phyloP scores from a whole-genome alignment of 2,329 filamentous ascomycete species.

The Verticillium nonalfalfae region DNA sequence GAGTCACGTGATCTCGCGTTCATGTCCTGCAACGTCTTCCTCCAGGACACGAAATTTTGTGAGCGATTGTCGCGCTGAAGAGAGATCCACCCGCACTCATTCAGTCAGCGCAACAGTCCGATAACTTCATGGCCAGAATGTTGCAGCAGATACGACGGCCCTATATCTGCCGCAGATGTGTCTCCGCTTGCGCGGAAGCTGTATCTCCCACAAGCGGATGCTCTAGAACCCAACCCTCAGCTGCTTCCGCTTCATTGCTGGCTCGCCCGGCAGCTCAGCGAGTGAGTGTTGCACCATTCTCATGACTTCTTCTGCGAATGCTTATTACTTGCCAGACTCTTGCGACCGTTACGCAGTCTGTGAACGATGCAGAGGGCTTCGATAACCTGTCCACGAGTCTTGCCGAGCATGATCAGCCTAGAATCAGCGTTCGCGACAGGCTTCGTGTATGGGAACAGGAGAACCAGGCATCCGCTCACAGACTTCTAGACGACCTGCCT shows the following conservation, averaged over 20 bases:
- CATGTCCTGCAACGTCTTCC: too few relatives aligned
- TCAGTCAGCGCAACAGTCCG: background rate
- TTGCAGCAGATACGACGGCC: slow-evolving; percentile 19
- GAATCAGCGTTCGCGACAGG: slow-evolving; percentile 27
- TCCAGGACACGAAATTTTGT: too few relatives aligned
- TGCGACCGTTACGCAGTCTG: background rate
- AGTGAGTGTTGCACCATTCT: background rate
- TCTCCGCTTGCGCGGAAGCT: slow-evolving; percentile 3
- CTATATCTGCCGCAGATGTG: slow-evolving; percentile 27
- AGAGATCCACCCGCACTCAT: too few relatives aligned
- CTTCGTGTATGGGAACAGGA: slow-evolving; percentile 34
- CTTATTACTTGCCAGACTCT: background rate
- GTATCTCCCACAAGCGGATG: background rate
- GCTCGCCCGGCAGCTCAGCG: background rate
- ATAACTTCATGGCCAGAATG: slow-evolving; percentile 15
- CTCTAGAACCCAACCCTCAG: background rate
- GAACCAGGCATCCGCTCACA: slow-evolving; percentile 19
- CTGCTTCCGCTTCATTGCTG: background rate
- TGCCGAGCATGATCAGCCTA: background rate
- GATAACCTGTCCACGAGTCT: slow-evolving; percentile 1
- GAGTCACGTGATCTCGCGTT: too few relatives aligned
- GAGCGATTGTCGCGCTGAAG: too few relatives aligned
- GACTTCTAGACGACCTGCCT: slow-evolving; percentile 20
- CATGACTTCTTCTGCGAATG: background rate
- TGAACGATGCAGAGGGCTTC: background rate